Base-by-base conservation (phyloP, 208 protist species). In the Crithidia bombi region DNA sequence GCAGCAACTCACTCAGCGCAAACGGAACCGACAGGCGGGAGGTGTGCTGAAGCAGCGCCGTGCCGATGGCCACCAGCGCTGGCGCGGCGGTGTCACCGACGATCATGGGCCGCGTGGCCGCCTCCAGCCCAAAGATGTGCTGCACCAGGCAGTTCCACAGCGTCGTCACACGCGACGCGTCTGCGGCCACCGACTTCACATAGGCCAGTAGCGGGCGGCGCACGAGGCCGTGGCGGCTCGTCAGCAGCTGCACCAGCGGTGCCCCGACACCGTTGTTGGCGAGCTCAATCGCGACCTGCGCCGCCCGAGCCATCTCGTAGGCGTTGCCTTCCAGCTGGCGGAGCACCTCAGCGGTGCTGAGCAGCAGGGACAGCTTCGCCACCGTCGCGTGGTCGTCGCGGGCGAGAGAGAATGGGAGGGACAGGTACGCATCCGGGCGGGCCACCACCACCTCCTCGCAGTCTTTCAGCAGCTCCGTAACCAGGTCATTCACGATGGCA, bases 381-480 rank as follows among this genome's bases (percentile, higher is more conserved):
- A 68, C 62, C 23, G 39, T 55, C 19, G 68, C 61, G 49, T 55
- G 50, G 19, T 64, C 61, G 28, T 36, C 51, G 52, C 59, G 57
- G 30, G 39, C 50, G 21, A 79, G 69, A 49, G 65, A 55, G 59
- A 94, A 85, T 28, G 64, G 58, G 30, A 96, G 83, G 14, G 80
- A 78, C 19, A 96, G 78, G 65, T 92, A 96, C 17, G 92, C 92
- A 52, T 92, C 87, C n/a, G 92, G 86, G 17, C 92, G 87, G 15
- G 67, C 75, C 61, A 92, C 86, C 46, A 93, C 78, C 50, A 92
- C 79, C 70, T 92, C 86, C 28, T 74, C 81, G 78, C 92, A 96
- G 55, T 89, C 78, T 57, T 74, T 70, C 52, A 95, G 68, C 19
- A 96, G 66, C 25, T 75, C 75, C 32, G 59, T 61, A 0, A 78